Conservation (phyloP, 2,329 filamentous ascomycete species). For the Penicillium sp. region DNA sequence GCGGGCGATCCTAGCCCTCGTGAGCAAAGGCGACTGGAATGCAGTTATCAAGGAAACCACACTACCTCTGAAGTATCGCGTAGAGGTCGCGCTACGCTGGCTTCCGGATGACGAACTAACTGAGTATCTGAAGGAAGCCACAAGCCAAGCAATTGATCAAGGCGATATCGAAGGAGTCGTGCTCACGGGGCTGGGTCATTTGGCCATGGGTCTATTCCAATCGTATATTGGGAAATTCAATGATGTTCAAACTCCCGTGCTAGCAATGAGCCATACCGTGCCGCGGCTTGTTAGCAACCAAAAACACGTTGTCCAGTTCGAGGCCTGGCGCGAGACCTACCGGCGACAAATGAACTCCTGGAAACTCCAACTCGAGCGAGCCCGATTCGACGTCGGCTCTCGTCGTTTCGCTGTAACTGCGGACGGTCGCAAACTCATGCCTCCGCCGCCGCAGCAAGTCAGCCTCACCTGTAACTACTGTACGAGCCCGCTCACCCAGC, state of each 20-base stretch:
- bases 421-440: slow-evolving; percentile 51
- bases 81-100: slow-evolving; percentile 61
- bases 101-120: slow-evolving; percentile 48
- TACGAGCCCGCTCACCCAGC: slow-evolving; percentile 55
- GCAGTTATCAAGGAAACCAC: slow-evolving; percentile 58
- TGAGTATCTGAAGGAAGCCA: slow-evolving; percentile 57
- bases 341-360: slow-evolving; percentile 61
- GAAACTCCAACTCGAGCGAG: slow-evolving; percentile 60
- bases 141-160: slow-evolving; percentile 50
- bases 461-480: slow-evolving; percentile 62
- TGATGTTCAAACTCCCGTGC: slow-evolving; percentile 62
- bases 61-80: slow-evolving; percentile 59
- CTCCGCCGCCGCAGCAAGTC: slow-evolving; percentile 54
- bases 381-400: slow-evolving; percentile 60
- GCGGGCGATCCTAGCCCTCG: slow-evolving; percentile 60
- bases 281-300: slow-evolving; percentile 58
- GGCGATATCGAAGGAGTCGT: slow-evolving; percentile 63
- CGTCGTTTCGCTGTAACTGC: slow-evolving; percentile 53
- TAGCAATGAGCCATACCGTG: slow-evolving; percentile 59
- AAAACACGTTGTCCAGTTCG: slow-evolving; percentile 54
- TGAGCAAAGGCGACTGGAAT: slow-evolving; percentile 60
- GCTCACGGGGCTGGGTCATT: slow-evolving; percentile 60
- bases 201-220: slow-evolving; percentile 60
- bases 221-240: slow-evolving; percentile 60
- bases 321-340: slow-evolving; percentile 63